phyloP scores from a whole-genome alignment of 805 yeast species.

The Candida sphagnicola region DNA sequence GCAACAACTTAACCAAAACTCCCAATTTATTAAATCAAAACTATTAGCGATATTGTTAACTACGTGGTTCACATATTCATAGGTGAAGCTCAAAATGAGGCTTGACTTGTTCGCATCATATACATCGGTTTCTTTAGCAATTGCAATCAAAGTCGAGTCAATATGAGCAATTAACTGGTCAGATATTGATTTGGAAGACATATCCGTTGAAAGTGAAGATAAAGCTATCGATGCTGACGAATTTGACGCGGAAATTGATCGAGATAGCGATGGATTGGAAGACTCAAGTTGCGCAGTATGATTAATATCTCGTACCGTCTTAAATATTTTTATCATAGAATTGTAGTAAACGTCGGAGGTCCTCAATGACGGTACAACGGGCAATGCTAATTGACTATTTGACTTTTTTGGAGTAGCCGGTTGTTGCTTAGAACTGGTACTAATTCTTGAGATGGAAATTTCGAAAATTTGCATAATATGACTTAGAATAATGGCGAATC shows the following conservation, averaged over 20 bases:
- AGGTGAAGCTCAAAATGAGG: conserved; percentile 34
- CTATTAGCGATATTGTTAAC: conserved; percentile 12
- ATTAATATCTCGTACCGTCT: conserved; percentile 33
- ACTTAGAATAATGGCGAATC: conserved; percentile 40
- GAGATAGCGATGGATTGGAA: not conserved
- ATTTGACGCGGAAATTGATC: not conserved
- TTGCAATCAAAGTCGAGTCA: conserved; percentile 30
- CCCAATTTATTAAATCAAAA: conserved; percentile 52
- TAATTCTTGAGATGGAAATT: conserved; percentile 23
- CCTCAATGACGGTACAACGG: conserved; percentile 6
- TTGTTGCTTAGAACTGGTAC: conserved; percentile 10
- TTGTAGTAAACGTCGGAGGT: conserved; percentile 28
- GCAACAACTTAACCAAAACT: conserved; percentile 66
- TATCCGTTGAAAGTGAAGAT: not conserved
- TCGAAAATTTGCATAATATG: conserved; percentile 44
- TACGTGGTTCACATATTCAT: conserved; percentile 36
- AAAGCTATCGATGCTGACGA: not conserved
- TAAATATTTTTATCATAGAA: conserved; percentile 37
- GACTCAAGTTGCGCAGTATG: conserved; percentile 13
- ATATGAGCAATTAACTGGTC: conserved; percentile 16
- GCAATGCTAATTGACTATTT: conserved; percentile 2
- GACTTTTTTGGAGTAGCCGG: conserved; percentile 5
- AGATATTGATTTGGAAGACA: conserved; percentile 9
- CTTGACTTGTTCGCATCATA: conserved; percentile 38
- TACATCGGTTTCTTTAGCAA: conserved; percentile 33